phyloP scores from a whole-genome alignment of 2,329 filamentous ascomycete species.

The Verticillium tricorpus region DNA sequence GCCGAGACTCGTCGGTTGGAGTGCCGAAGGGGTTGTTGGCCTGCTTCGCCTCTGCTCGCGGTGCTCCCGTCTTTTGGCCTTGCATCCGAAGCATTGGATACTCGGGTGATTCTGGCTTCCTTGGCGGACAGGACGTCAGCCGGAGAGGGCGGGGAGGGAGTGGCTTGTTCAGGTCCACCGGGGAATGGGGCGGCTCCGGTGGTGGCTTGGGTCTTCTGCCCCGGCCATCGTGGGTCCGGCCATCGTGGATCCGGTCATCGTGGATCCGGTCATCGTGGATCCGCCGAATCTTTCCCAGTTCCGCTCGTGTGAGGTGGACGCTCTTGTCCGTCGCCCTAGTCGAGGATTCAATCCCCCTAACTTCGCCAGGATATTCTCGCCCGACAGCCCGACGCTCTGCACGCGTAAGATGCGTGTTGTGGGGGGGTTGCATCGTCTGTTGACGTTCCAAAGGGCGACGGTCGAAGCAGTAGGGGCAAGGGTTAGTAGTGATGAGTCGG shows the following conservation, averaged over 20 bases:
- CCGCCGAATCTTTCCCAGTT: not conserved
- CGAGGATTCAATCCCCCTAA: not conserved
- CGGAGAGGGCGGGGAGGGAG: not conserved
- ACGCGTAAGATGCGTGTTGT: not conserved
- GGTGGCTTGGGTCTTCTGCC: not conserved
- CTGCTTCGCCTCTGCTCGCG: not conserved
- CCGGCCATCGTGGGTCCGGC: not conserved
- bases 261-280: not conserved
- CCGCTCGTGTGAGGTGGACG: not conserved
- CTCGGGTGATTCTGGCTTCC: not conserved
- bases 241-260: not conserved
- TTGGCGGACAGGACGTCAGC: not conserved
- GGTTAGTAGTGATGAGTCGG: not conserved
- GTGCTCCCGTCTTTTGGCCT: not conserved
- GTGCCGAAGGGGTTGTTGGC: too few relatives aligned
- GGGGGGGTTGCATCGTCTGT: not conserved
- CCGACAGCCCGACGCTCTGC: not conserved
- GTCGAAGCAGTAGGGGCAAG: constrained; percentile 4
- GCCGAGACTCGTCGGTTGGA: not conserved
- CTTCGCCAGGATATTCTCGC: not conserved
- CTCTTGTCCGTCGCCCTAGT: not conserved
- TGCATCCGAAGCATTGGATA: not conserved
- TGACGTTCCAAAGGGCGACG: constrained; percentile 1
- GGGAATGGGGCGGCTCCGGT: not conserved
- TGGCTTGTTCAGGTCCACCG: not conserved